phyloP scores from a whole-genome alignment of 2,329 filamentous ascomycete genomes.

The Microdochium nivale region DNA sequence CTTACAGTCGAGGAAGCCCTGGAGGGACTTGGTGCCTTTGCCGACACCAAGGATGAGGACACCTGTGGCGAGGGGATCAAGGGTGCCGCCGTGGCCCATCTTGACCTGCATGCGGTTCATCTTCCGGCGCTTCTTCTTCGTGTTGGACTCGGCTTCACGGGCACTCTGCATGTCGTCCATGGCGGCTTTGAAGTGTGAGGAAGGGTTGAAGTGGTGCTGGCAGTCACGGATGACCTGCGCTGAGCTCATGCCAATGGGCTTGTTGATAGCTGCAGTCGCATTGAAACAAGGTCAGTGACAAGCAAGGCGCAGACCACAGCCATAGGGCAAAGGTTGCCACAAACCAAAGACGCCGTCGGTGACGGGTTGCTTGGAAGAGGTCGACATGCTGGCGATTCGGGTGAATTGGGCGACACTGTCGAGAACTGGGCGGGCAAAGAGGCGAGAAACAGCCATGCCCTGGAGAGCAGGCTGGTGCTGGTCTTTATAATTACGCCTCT shows the following conservation, averaged over 20 bases:
- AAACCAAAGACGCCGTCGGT: not conserved
- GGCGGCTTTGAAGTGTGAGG: conserved; percentile 69
- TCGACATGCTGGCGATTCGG: not conserved
- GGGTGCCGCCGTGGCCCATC: conserved; percentile 90
- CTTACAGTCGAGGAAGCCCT: conserved; percentile 74
- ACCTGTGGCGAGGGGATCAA: conserved; percentile 89
- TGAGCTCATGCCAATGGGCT: conserved; percentile 78
- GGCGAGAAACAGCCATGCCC: not conserved
- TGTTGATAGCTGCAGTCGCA: conserved; percentile 67
- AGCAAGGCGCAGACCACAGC: not conserved
- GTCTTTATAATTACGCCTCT: no score
- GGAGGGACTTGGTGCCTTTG: conserved; percentile 74
- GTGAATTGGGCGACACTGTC: not conserved
- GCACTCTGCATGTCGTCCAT: conserved; percentile 53
- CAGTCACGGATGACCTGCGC: conserved; percentile 86
- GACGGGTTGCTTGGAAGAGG: not conserved
- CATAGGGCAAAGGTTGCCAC: not conserved
- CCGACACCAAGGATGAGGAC: conserved; percentile 86
- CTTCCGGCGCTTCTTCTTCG: conserved; percentile 51
- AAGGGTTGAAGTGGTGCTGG: conserved; percentile 76
- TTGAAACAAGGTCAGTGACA: conserved; percentile 1
- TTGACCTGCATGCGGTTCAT: conserved; percentile 67
- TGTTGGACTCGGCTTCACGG: conserved; percentile 46
- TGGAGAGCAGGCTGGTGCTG: not conserved
- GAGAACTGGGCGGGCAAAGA: not conserved